phyloP scores from a whole-genome alignment of 441 rosid genomes.

The Croton laevigatus region DNA sequence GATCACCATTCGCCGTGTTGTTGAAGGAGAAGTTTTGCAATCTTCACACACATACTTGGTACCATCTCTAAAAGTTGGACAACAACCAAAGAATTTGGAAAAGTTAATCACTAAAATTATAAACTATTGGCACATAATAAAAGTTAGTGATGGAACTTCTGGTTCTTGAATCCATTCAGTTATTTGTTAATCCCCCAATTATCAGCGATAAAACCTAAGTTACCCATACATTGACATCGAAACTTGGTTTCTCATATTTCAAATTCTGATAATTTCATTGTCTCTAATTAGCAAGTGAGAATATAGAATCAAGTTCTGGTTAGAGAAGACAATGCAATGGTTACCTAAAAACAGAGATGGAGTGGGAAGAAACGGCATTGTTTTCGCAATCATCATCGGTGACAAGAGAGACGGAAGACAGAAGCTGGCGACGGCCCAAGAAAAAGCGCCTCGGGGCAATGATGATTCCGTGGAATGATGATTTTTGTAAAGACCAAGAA shows the following conservation, averaged over 20 bases:
- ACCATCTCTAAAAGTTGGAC: constrained; percentile 33
- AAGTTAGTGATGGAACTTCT: background rate
- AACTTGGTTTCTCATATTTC: too few species aligned
- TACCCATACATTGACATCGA: background rate
- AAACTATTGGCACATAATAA: background rate
- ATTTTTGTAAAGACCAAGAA: constrained; percentile 42
- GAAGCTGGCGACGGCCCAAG: constrained; percentile 57
- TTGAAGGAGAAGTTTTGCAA: constrained; percentile 32
- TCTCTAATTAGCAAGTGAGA: background rate
- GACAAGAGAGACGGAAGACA: constrained; percentile 36
- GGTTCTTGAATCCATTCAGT: background rate
- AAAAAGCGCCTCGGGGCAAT: constrained; percentile 30
- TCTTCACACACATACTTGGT: constrained; percentile 36
- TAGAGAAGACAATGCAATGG: background rate
- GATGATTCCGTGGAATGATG: constrained; percentile 22
- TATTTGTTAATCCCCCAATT: background rate
- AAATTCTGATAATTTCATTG: too few species aligned
- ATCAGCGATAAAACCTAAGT: background rate
- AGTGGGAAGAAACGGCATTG: constrained; percentile 30
- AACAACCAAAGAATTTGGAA: constrained; percentile 23
- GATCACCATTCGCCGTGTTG: constrained; percentile 52
- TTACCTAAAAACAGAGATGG: constrained; percentile 43
- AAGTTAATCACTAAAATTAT: background rate
- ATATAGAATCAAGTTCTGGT: background rate
- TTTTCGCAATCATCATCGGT: constrained; percentile 27